Evolutionary conservation across 2,329 filamentous ascomycete genomes (phyloP).

Genomic region (Fusarium hostae): DNA sequence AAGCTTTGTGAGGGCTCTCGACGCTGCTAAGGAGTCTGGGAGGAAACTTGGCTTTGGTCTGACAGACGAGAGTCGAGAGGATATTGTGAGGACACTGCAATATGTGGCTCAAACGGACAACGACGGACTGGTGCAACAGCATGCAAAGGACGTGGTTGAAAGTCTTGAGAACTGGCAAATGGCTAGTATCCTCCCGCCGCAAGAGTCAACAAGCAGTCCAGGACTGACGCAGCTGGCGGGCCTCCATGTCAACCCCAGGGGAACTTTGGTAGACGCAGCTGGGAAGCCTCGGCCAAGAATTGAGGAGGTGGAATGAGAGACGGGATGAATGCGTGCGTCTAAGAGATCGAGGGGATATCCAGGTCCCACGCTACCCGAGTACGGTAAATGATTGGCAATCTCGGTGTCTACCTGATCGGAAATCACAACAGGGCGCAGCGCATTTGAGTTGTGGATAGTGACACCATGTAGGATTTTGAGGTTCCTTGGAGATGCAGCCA

Average conservation of each 20-base stretch:
- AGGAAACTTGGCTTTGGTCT: constrained; percentile 64
- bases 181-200: constrained; percentile 58
- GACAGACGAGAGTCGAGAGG: constrained; percentile 64
- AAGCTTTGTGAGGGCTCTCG: constrained; percentile 69
- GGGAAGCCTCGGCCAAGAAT: constrained; percentile 57
- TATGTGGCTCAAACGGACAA: constrained; percentile 75
- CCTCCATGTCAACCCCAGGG: constrained; percentile 51
- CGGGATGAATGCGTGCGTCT: constrained; percentile 14
- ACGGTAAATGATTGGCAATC: constrained; percentile 40
- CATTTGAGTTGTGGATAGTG: constrained; percentile 24
- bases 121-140: constrained; percentile 74
- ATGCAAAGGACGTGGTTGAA: constrained; percentile 74
- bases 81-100: constrained; percentile 69
- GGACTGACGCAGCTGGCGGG: constrained; percentile 52
- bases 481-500: not conserved
- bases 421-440: constrained; percentile 30
- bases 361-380: constrained; percentile 24
- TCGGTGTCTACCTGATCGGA: constrained; percentile 38
- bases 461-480: constrained; percentile 26
- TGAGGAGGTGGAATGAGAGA: constrained; percentile 69
- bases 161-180: constrained; percentile 72
- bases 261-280: constrained; percentile 39
- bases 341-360: constrained; percentile 8
- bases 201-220: constrained; percentile 36
- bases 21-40: constrained; percentile 60